phyloP scores from a whole-genome alignment of 768 basidiomycete species.

The Gymnopilus junonius region DNA sequence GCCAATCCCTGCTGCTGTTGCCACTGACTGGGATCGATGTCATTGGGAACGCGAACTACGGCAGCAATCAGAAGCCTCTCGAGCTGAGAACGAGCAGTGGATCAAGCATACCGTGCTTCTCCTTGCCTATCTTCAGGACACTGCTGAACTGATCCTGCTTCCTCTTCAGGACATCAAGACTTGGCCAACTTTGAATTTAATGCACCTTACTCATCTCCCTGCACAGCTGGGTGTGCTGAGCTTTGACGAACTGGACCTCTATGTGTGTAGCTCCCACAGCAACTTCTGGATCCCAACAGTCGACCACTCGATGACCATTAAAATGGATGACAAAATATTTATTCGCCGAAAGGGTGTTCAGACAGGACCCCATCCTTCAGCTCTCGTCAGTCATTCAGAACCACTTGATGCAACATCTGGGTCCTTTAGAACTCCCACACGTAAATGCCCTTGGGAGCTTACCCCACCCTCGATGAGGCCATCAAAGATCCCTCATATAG shows the following conservation, averaged over 20 bases:
- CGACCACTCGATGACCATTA: slow-evolving; percentile 5
- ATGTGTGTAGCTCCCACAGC: not conserved
- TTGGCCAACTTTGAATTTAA: too few relatives aligned
- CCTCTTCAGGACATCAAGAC: too few relatives aligned
- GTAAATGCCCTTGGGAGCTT: not conserved
- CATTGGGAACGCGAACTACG: not conserved
- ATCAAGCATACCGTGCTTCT: slow-evolving; percentile 10
- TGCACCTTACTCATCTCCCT: not conserved
- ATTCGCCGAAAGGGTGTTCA: not conserved
- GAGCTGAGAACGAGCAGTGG: slow-evolving; percentile 4
- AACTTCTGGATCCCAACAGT: not conserved
- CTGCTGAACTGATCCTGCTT: too few relatives aligned
- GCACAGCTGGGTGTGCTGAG: not conserved
- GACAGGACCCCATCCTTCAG: not conserved
- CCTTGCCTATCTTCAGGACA: not conserved
- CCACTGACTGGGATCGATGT: not conserved
- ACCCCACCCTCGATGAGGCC: not conserved
- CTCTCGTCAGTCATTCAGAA: not conserved
- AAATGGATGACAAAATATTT: slow-evolving; percentile 6
- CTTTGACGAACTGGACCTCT: not conserved
- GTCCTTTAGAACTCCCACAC: not conserved
- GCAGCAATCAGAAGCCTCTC: not conserved
- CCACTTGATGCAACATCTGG: not conserved
- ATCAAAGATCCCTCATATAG: not conserved
- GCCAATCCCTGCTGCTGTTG: not conserved